Evolutionary conservation across 257 asterid species (phyloP), one percentile per base, ranked within the genome.

Genomic region (Voacanga thouarsii): DNA sequence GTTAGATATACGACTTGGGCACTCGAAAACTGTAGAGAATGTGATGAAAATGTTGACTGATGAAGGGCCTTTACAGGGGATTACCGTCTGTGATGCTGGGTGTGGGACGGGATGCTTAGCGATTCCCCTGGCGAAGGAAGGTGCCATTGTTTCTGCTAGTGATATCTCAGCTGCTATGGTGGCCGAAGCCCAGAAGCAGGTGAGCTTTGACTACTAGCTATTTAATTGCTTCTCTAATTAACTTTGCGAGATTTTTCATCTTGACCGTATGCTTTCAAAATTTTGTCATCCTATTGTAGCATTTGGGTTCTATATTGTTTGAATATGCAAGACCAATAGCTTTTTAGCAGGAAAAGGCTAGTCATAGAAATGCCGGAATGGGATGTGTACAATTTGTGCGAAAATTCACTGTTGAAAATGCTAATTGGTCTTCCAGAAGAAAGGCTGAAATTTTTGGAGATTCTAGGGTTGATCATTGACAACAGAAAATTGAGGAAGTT

Each of bases 81-180:
- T 92, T 8, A 88, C 90, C 6, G 97, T 95, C 11, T 95, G 99
- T 55, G 99, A 95, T 28, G 99, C 99, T 0, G 98, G 99, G 0
- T 95, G 98, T 66, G 98, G 98, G 75, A 95, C 97, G 15, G 99
- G 99, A 21, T 84, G 90, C 44, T 75, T 93, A 80, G 82, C 98
- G 30, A 95, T 95, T 80, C 99, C 99, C 5, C 74, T 95, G 86
- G 98, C 97, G 0, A 93, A 90, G 83, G 92, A 93, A 83, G 99
- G 98, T 26, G 98, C 97, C 2, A 57, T 89, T 53, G 98, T 95
- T 77, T 85, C 86, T 10, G 98, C 98, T 15, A 93, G 92, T 77
- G 99, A 95, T 84, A 93, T 95, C 73, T 95, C 99, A 6, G 98
- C 93, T 28, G 86, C 99, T 71, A 93, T 96, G 99, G 98, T 93